A percentile compares a stretch with the other conserved stretches of the same genome.
These are phyloP conservation scores for Saccharomyces pastorianus DNA, from an alignment of 1,139 yeast species.

Conservation along the genomic window DNA sequence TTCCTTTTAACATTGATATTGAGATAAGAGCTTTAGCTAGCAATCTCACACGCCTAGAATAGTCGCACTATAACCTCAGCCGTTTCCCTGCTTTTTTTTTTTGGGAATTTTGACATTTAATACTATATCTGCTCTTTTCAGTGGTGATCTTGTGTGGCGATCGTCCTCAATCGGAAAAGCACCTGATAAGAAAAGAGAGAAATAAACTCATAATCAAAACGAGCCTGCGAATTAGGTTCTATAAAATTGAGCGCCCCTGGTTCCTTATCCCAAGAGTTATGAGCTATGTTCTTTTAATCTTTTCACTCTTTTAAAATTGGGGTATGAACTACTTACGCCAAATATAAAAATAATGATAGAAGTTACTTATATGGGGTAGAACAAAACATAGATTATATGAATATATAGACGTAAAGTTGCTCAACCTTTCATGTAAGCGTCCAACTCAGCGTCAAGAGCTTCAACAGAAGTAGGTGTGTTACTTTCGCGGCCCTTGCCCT, in stretches of 20 bases:
- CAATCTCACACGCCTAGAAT: background rate
- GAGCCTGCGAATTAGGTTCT: too few relatives aligned
- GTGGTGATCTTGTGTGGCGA: background rate
- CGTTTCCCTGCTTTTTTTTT: too few relatives aligned
- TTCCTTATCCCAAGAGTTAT: background rate
- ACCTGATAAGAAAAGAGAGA: background rate
- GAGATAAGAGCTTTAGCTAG: background rate
- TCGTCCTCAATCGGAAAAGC: background rate
- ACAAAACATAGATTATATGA: background rate
- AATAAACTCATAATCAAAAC: background rate
- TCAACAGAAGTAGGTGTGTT: constrained; percentile 46
- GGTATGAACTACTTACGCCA: too few relatives aligned
- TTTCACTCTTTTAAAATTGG: too few relatives aligned
- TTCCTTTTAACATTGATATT: background rate
- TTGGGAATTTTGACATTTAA: background rate
- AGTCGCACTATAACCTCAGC: too few relatives aligned
- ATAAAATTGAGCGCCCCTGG: background rate
- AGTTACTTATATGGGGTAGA: background rate
- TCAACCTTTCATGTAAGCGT: constrained; percentile 49
- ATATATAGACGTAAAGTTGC: background rate
- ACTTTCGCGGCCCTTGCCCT: constrained; percentile 17
- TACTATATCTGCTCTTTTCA: background rate
- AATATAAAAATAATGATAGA: too few relatives aligned
- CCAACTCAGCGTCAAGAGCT: constrained; percentile 73
- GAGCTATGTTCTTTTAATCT: too few relatives aligned